Percentiles rank a stretch among this genome's conserved stretches.
Evolutionary conservation across 2,329 filamentous ascomycete genomes (phyloP).

Genomic region (Grosmannia clavigera): DNA sequence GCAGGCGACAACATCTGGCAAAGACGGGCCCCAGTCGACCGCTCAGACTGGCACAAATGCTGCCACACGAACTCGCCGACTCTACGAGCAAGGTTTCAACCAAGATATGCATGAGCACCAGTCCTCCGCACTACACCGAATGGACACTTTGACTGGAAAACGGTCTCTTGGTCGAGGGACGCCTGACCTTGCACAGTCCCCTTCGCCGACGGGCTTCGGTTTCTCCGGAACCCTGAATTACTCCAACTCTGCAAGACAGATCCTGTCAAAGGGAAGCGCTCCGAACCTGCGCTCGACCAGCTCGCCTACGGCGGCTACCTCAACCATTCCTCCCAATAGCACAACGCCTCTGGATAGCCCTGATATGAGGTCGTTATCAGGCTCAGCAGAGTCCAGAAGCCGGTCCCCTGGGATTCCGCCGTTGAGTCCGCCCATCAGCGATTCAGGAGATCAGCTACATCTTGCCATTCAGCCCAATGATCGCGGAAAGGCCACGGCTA

Average conservation of each 20-base stretch:
- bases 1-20: constrained; percentile 40
- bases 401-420: constrained; percentile 29
- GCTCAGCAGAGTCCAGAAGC: constrained; percentile 23
- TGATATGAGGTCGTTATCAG: constrained; percentile 13
- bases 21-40: constrained; percentile 24
- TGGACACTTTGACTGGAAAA: constrained; percentile 65
- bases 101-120: constrained; percentile 75
- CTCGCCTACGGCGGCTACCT: constrained; percentile 28
- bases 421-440: constrained; percentile 58
- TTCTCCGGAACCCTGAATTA: constrained; percentile 28
- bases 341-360: constrained; percentile 20
- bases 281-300: constrained; percentile 53
- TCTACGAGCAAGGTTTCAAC: constrained; percentile 74
- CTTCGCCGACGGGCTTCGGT: constrained; percentile 31
- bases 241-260: constrained; percentile 19
- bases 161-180: constrained; percentile 38
- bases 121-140: constrained; percentile 58
- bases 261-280: constrained; percentile 48
- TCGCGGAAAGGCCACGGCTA: constrained; percentile 66
- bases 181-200: constrained; percentile 31
- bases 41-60: constrained; percentile 14
- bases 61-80: constrained; percentile 56
- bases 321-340: constrained; percentile 14
- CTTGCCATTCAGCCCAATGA: constrained; percentile 65
- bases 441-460: constrained; percentile 51